Conservation (phyloP, 2,329 filamentous ascomycete genomes). For the Apiospora malaysiana region DNA sequence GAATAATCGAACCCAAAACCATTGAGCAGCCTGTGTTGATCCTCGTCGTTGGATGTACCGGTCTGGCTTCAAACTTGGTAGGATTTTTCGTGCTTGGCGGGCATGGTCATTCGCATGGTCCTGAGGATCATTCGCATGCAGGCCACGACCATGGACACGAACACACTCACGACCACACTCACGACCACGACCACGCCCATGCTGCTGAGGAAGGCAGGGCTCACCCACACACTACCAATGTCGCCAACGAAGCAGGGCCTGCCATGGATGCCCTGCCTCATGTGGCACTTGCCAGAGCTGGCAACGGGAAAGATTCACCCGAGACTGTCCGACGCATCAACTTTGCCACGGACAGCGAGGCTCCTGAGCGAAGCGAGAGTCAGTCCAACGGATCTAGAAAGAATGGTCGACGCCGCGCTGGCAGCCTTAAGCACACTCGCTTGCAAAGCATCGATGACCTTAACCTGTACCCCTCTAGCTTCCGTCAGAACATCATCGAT, state of each 20-base stretch:
- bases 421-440: conserved; percentile 59
- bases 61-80: conserved; percentile 85
- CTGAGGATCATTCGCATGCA: conserved; percentile 58
- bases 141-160: conserved; percentile 57
- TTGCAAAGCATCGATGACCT: conserved; percentile 74
- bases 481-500: conserved; percentile 90
- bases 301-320: conserved; percentile 38
- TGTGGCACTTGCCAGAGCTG: conserved; percentile 59
- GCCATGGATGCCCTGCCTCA: conserved; percentile 69
- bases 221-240: conserved; percentile 46
- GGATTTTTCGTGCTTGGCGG: conserved; percentile 93
- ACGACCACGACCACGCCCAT: conserved; percentile 43
- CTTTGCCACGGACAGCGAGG: conserved; percentile 43
- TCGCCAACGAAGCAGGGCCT: conserved; percentile 63
- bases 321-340: conserved; percentile 48
- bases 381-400: conserved; percentile 38
- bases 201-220: conserved; percentile 60
- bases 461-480: conserved; percentile 86
- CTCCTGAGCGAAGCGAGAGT: conserved; percentile 36
- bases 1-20: conserved; percentile 88
- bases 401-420: conserved; percentile 53
- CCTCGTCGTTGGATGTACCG: conserved; percentile 85
- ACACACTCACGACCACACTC: conserved; percentile 50
- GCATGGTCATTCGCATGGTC: conserved; percentile 82
- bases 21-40: conserved; percentile 87